Conservation (phyloP, 2,329 filamentous ascomycete species). For the Penicillium sp. region DNA sequence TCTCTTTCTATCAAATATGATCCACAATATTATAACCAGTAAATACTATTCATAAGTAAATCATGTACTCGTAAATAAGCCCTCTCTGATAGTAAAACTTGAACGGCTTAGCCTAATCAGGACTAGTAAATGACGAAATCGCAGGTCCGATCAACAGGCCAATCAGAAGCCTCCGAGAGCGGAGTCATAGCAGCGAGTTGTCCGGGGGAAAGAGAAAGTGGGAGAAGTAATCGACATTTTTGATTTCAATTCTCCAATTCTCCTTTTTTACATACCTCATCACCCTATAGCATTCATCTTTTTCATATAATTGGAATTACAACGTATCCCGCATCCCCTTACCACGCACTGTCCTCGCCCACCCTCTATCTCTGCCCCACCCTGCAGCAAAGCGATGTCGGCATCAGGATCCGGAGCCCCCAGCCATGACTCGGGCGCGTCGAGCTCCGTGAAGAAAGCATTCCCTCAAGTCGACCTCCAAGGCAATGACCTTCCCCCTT, state of each 20-base stretch:
- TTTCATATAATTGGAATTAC: constrained; percentile 2
- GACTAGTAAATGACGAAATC: constrained; percentile 19
- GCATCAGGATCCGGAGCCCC: constrained; percentile 33
- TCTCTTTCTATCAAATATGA: neutral
- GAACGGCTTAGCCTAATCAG: constrained; percentile 4
- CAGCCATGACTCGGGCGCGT: constrained; percentile 21
- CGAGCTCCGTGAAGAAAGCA: constrained; percentile 47
- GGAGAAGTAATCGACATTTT: constrained; percentile 7
- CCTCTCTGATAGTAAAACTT: neutral
- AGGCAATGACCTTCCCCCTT: constrained; percentile 82
- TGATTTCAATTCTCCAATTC: constrained; percentile 2
- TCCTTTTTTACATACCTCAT: constrained; percentile 2
- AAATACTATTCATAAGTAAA: neutral
- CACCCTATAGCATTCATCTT: constrained; percentile 1
- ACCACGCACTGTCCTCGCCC: neutral
- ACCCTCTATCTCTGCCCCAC: constrained; percentile 22
- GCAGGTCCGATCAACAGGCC: constrained; percentile 5
- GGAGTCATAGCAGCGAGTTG: constrained; percentile 17
- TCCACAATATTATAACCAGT: neutral
- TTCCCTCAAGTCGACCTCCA: constrained; percentile 70
- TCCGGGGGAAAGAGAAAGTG: constrained; percentile 14
- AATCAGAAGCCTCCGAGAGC: constrained; percentile 12
- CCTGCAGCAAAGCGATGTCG: constrained; percentile 44
- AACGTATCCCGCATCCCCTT: neutral
- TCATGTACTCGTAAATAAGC: neutral